Conservation (phyloP, 2,329 filamentous ascomycete genomes). For the Ascochyta lentis region DNA sequence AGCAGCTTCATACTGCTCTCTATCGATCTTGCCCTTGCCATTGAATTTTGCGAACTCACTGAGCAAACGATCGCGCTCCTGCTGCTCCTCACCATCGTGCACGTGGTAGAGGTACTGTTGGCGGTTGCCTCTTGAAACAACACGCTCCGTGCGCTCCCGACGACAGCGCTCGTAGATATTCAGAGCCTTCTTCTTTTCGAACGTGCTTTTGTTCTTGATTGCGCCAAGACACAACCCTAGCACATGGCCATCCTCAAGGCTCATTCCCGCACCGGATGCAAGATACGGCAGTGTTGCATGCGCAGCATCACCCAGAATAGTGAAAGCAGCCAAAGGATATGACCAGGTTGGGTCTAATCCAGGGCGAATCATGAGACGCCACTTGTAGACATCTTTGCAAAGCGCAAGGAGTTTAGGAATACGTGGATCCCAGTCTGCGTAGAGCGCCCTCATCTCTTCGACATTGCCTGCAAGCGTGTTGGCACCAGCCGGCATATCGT, state of each 20-base stretch:
- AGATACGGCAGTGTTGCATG: conserved; percentile 71
- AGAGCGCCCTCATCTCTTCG: conserved; percentile 61
- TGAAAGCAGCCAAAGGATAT: conserved; percentile 62
- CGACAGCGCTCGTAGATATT: conserved; percentile 65
- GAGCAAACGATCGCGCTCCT: conserved; percentile 56
- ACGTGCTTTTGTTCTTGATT: conserved; percentile 49
- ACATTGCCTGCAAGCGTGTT: conserved; percentile 59
- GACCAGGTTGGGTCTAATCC: conserved; percentile 63
- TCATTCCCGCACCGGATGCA: conserved; percentile 65
- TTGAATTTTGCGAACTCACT: conserved; percentile 38
- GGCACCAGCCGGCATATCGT: conserved; percentile 56
- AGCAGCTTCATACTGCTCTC: conserved; percentile 25
- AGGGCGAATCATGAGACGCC: conserved; percentile 64
- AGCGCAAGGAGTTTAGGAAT: conserved; percentile 62
- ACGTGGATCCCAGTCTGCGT: conserved; percentile 64
- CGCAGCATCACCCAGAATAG: conserved; percentile 68
- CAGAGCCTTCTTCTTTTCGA: conserved; percentile 47
- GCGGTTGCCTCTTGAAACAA: conserved; percentile 66
- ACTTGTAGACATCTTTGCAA: conserved; percentile 66
- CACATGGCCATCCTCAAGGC: conserved; percentile 65
- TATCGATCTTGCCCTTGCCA: conserved; percentile 30
- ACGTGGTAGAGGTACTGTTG: conserved; percentile 70
- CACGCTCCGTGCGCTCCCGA: conserved; percentile 63
- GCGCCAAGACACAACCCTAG: conserved; percentile 62
- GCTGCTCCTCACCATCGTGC: conserved; percentile 64